A percentile compares a stretch with the other conserved stretches of the same genome.
These are phyloP conservation scores for Aspergillus spinulosporus DNA, from an alignment of 2,329 filamentous ascomycete genomes.

Conservation along the genomic window DNA sequence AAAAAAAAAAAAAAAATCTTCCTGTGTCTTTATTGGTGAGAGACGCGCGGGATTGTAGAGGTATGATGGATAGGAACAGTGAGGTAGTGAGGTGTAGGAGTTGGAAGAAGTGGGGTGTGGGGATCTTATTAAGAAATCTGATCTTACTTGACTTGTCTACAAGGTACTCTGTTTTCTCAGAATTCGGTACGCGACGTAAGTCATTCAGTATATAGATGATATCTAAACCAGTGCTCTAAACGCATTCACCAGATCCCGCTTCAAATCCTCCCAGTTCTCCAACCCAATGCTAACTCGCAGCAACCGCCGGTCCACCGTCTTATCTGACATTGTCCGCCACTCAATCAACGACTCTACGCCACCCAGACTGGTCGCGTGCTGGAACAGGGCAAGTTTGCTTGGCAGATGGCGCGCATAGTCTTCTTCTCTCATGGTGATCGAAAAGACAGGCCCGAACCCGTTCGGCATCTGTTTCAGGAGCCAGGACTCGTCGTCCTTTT, in stretches of 20 bases:
- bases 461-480: constrained; percentile 83
- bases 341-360: constrained; percentile 96
- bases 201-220: neutral
- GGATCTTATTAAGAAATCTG: neutral
- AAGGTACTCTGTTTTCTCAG: neutral
- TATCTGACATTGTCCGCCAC: constrained; percentile 90
- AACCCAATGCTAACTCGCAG: constrained; percentile 82
- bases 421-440: constrained; percentile 64
- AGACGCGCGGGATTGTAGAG: neutral
- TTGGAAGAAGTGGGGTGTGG: neutral
- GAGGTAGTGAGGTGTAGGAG: neutral
- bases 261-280: constrained; percentile 82
- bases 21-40: neutral
- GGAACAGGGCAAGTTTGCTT: constrained; percentile 76
- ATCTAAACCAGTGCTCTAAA: constrained; percentile 56
- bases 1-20: neutral
- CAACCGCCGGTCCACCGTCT: constrained; percentile 67
- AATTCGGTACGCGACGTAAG: neutral
- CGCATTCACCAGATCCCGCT: constrained; percentile 68
- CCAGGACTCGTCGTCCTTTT: constrained; percentile 70
- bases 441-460: constrained; percentile 87
- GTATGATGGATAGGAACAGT: neutral
- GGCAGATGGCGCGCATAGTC: constrained; percentile 68
- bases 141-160: neutral
- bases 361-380: constrained; percentile 91